Base-by-base conservation (phyloP, 2,329 filamentous ascomycete genomes). In the Akanthomyces dipterigenus region DNA sequence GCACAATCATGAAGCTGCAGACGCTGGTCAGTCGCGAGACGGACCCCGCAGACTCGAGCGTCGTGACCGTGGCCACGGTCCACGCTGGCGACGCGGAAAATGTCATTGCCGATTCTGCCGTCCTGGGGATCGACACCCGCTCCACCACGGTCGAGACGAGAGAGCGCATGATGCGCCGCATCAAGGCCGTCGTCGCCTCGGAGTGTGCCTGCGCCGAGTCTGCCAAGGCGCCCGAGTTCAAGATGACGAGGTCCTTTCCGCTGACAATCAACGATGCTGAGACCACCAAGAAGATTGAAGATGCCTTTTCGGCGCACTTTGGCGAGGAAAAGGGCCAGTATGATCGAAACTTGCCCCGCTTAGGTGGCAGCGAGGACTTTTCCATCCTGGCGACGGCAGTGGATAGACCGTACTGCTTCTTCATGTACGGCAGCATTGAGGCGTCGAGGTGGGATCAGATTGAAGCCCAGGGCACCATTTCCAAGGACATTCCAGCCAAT, bases 351-450 rank as follows among this genome's bases (percentile, higher is more conserved):
- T 73, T 75, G 18, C 69, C 75, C n/a, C 72, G 75, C 0, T 65
- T 80, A 0, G 70, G 74, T 3, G 80, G 77, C 0, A 82, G 78
- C 48, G 86, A 88, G 65, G 85, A 88, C 63, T 86, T 88, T 34
- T 64, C 64, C 0, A 65, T 69, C 6, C 49, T 72, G 3, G 68
- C 70, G 1, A 64, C 65, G 14, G 49, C 61, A 22, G 49, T 55
- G 28, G 8, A 63, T 0, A 66, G 55, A n/a, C 68, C 68, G 0
- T 66, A 60, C 6, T 63, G 62, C 9, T 70, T 70, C 22, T 70
- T 67, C 31, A 62, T 63, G 0, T 69, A 63, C 8, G 69, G 69
- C 0, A 65, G 65, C 4, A 60, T 65, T 0, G 64, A 65, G 0
- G 55, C 48, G 3, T 59, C 45, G 4, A n/a, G 62, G 0, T 70